These are phyloP conservation scores for Flaveria sonorensis DNA, from an alignment of 129 eudicot species.

Conservation along the genomic window DNA sequence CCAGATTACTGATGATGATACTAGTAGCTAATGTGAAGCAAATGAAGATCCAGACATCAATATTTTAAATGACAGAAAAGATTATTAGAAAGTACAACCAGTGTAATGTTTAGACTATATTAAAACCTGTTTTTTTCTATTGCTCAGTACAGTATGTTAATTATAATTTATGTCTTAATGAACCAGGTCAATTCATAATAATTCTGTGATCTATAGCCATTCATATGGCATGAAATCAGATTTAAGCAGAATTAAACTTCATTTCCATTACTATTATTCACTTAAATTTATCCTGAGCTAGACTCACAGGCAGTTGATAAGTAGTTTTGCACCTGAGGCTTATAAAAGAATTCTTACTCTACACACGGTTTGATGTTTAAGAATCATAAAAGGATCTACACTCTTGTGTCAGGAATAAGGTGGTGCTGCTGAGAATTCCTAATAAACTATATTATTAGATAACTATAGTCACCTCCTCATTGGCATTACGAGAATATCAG, in stretches of 20 bases:
- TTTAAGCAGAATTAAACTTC: neutral
- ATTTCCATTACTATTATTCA: neutral
- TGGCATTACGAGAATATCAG: neutral
- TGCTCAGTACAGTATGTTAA: neutral
- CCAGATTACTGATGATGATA: slow-evolving; percentile 3
- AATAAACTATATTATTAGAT: neutral
- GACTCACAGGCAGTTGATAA: neutral
- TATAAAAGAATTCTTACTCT: neutral
- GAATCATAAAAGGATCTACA: slow-evolving; percentile 5
- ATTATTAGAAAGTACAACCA: neutral
- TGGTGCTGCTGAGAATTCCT: neutral
- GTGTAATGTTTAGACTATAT: neutral
- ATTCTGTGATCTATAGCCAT: neutral
- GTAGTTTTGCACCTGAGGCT: neutral
- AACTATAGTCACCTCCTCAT: neutral
- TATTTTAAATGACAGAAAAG: neutral
- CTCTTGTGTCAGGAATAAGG: slow-evolving; percentile 2
- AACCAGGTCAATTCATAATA: too few species aligned
- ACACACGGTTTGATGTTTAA: slow-evolving; percentile 4
- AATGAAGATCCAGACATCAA: neutral
- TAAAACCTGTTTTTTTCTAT: neutral
- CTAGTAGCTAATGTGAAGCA: neutral
- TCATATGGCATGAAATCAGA: neutral
- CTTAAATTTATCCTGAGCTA: neutral
- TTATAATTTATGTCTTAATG: neutral